These are phyloP conservation scores for Candida gorgasii DNA, from an alignment of 805 yeast species.

Conservation along the genomic window DNA sequence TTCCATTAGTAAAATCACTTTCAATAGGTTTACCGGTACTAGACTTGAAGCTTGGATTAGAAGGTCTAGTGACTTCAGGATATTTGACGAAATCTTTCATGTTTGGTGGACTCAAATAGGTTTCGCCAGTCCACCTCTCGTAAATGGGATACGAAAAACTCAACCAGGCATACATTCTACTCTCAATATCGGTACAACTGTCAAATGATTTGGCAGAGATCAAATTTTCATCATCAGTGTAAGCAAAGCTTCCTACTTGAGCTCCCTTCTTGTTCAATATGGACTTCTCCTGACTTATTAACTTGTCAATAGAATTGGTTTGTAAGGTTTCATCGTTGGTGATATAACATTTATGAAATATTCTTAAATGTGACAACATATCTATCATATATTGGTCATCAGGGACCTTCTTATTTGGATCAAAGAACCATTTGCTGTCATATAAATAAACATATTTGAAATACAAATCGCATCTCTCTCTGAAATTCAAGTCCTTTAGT, in stretches of 20 bases:
- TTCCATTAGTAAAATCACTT: slow-evolving; percentile 19
- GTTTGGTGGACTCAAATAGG: slow-evolving; percentile 22
- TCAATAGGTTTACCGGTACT: slow-evolving; percentile 10
- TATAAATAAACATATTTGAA: slow-evolving; percentile 42
- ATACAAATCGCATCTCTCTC: slow-evolving; percentile 46
- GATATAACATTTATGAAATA: slow-evolving; percentile 49
- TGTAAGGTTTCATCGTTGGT: slow-evolving; percentile 22
- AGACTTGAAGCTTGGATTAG: slow-evolving; percentile 14
- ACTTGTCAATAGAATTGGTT: slow-evolving; percentile 5
- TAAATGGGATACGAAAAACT: slow-evolving; percentile 42
- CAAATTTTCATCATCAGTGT: slow-evolving; percentile 17
- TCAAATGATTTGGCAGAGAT: slow-evolving; percentile 17
- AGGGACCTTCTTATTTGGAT: slow-evolving; percentile 31
- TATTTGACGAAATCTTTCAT: slow-evolving; percentile 21
- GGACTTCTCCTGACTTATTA: slow-evolving; percentile 8
- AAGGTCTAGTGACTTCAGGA: slow-evolving; percentile 18
- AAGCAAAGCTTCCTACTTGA: neutral
- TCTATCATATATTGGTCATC: slow-evolving; percentile 37
- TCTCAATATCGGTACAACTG: slow-evolving; percentile 35
- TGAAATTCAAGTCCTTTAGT: slow-evolving; percentile 19
- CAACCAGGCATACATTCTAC: slow-evolving; percentile 42
- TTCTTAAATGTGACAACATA: slow-evolving; percentile 45
- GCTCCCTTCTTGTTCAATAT: neutral
- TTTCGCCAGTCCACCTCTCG: slow-evolving; percentile 42
- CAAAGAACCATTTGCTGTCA: slow-evolving; percentile 48